Conservation (phyloP, 805 yeast genomes). For the Metschnikowia lochheadii region DNA sequence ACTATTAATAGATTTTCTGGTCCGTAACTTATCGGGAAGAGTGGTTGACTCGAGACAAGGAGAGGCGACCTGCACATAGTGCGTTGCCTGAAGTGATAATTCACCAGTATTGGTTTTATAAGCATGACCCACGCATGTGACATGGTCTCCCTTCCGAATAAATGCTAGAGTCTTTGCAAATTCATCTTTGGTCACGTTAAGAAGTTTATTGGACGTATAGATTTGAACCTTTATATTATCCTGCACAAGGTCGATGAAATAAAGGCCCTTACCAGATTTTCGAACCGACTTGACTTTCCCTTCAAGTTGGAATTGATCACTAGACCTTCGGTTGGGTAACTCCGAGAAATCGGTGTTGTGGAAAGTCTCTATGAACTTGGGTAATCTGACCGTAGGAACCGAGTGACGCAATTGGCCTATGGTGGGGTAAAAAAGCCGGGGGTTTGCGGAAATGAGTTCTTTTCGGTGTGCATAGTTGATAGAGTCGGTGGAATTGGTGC, state of each 20-base stretch:
- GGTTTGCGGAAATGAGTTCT: conserved; percentile 10
- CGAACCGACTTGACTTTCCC: conserved; percentile 62
- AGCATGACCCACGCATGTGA: conserved; percentile 65
- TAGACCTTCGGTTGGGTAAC: conserved; percentile 8
- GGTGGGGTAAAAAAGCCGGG: conserved; percentile 14
- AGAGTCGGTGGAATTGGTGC: conserved; percentile 4
- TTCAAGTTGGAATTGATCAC: conserved; percentile 23
- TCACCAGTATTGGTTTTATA: conserved; percentile 78
- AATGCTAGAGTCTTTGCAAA: conserved; percentile 37
- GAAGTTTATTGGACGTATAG: conserved; percentile 51
- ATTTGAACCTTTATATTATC: conserved; percentile 58
- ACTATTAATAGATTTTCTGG: conserved; percentile 52
- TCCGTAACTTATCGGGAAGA: conserved; percentile 59
- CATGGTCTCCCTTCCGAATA: conserved; percentile 68
- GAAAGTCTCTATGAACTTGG: conserved; percentile 35
- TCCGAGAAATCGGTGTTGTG: conserved; percentile 16
- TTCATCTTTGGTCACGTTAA: conserved; percentile 38
- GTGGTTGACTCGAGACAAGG: conserved; percentile 51
- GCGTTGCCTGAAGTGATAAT: conserved; percentile 57
- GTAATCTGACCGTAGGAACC: conserved; percentile 27
- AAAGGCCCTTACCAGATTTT: conserved; percentile 62
- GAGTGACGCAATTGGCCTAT: conserved; percentile 5
- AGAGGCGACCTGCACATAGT: conserved; percentile 50
- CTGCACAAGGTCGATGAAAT: conserved; percentile 65
- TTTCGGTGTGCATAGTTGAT: conserved; percentile 13